A percentile compares a stretch with the other conserved stretches of the same genome.
Evolutionary conservation across 345 rosid genomes (phyloP).

Genomic region (Bruguiera gymnorhiza): DNA sequence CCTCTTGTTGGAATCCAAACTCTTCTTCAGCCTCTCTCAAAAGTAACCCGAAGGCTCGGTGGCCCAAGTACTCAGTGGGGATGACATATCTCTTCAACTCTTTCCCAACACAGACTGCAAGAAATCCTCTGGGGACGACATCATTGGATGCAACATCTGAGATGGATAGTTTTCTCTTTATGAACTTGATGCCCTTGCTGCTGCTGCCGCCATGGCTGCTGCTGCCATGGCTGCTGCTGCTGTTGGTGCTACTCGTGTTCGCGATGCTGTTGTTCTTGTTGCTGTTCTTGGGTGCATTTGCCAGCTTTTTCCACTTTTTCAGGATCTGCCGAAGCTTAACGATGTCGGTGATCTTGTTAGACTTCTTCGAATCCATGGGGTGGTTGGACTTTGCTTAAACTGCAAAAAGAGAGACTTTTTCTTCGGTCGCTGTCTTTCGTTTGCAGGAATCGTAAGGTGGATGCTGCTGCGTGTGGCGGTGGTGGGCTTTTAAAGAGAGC

Average conservation of each 20-base stretch:
- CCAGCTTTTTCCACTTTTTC: slow-evolving; percentile 27
- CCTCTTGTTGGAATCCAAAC: slow-evolving; percentile 31
- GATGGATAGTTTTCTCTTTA: slow-evolving; percentile 27
- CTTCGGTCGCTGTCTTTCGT: not conserved
- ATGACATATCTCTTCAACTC: slow-evolving; percentile 28
- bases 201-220: slow-evolving; percentile 1
- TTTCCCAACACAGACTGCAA: slow-evolving; percentile 26
- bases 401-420: not conserved
- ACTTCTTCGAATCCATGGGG: slow-evolving; percentile 15
- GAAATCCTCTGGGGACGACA: slow-evolving; percentile 23
- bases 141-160: slow-evolving; percentile 14
- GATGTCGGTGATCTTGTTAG: slow-evolving; percentile 30
- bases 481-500: not conserved
- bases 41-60: slow-evolving; percentile 19
- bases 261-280: not conserved
- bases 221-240: not conserved
- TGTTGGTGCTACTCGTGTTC: not conserved
- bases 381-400: no score
- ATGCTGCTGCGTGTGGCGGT: not conserved
- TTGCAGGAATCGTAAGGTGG: not conserved
- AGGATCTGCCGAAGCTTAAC: slow-evolving; percentile 28
- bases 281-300: slow-evolving; percentile 8
- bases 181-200: slow-evolving; percentile 28
- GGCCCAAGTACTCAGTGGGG: slow-evolving; percentile 23
- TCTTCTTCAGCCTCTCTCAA: slow-evolving; percentile 30